Evolutionary conservation across 345 rosid species (phyloP).

Genomic region (Rhizophora apiculata): DNA sequence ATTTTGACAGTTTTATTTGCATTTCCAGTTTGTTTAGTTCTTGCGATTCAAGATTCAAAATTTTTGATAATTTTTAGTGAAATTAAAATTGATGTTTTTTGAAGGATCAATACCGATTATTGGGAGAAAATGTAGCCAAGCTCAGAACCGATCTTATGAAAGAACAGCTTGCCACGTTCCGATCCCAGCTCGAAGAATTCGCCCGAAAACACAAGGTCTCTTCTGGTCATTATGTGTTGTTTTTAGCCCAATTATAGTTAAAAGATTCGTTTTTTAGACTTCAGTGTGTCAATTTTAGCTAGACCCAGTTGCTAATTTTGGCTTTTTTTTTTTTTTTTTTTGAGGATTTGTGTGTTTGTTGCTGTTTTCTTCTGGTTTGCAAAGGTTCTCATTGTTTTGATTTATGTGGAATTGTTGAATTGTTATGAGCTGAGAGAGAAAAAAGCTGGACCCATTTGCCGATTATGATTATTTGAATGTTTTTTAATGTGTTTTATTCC

Average conservation of each 20-base stretch:
- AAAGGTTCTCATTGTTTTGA: no score
- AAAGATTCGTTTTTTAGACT: not conserved
- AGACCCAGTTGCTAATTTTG: not conserved
- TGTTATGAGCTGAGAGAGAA: no score
- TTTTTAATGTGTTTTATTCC: not conserved
- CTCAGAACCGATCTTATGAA: conserved; percentile 86
- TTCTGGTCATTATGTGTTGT: no score
- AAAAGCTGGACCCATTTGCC: not conserved
- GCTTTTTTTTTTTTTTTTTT: no score
- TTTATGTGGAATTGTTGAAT: no score
- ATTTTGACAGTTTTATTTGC: not conserved
- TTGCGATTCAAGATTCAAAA: no score
- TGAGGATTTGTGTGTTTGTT: no score
- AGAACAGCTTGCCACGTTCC: conserved; percentile 89
- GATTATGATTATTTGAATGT: not conserved
- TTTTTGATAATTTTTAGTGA: not conserved
- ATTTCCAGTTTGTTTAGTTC: not conserved
- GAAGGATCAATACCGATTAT: conserved; percentile 74
- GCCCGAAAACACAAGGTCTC: conserved; percentile 91
- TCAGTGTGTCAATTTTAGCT: not conserved
- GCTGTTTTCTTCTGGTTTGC: no score
- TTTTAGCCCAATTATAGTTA: not conserved
- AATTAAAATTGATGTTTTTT: not conserved
- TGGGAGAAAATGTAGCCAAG: conserved; percentile 92
- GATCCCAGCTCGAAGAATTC: conserved; percentile 83